Percentiles rank a stretch among this genome's conserved stretches.
Conservation (phyloP, 2,329 filamentous ascomycete genomes). For the Samsoniella hepiali region DNA sequence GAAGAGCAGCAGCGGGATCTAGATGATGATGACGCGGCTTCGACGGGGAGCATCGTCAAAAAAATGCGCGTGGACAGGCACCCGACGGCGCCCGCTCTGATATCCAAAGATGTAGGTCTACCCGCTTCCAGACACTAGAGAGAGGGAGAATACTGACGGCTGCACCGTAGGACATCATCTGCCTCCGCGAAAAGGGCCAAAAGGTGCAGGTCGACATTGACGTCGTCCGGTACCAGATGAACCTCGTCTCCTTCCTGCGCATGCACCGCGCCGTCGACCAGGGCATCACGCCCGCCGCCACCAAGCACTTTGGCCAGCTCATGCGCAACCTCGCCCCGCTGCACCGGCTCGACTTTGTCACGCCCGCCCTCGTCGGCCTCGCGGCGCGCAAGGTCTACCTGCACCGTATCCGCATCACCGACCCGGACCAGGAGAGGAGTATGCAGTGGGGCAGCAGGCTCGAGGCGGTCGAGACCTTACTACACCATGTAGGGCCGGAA, state of each 20-base stretch:
- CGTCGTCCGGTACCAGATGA: slow-evolving; percentile 78
- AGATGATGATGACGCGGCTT: slow-evolving; percentile 32
- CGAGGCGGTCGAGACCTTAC: slow-evolving; percentile 61
- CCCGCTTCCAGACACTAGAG: no score
- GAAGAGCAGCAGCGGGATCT: slow-evolving; percentile 52
- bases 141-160: not conserved
- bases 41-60: slow-evolving; percentile 46
- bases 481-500: slow-evolving; percentile 61
- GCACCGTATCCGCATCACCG: slow-evolving; percentile 73
- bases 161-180: slow-evolving; percentile 48
- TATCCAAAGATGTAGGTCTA: slow-evolving; percentile 41
- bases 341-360: slow-evolving; percentile 75
- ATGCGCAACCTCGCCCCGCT: slow-evolving; percentile 73
- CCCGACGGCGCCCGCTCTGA: slow-evolving; percentile 31
- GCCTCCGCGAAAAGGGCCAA: slow-evolving; percentile 56
- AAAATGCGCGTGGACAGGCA: slow-evolving; percentile 25
- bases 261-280: slow-evolving; percentile 80
- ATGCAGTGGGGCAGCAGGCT: slow-evolving; percentile 88
- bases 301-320: slow-evolving; percentile 70
- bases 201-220: slow-evolving; percentile 68
- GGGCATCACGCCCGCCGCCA: slow-evolving; percentile 75
- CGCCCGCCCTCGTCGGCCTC: slow-evolving; percentile 77
- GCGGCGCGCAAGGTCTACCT: slow-evolving; percentile 84
- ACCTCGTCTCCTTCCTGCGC: slow-evolving; percentile 82
- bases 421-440: slow-evolving; percentile 72